phyloP scores from a whole-genome alignment of 768 basidiomycete species.

The Boletus insuetus region DNA sequence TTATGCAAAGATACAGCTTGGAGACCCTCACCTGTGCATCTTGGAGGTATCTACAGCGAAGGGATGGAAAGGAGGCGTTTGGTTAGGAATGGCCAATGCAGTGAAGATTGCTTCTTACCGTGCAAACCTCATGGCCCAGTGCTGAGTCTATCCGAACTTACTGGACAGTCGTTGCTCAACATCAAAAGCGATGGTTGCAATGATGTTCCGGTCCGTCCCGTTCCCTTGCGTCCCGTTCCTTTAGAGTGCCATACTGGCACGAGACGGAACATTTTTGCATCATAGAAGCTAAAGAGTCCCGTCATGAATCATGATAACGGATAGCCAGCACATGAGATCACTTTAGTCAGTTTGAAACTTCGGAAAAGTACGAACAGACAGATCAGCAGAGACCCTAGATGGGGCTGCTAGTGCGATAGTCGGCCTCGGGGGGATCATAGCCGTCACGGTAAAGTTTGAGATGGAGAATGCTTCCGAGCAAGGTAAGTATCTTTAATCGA shows the following conservation, averaged over 20 bases:
- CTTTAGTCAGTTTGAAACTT: slow-evolving; percentile 13
- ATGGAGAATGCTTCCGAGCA: too few relatives aligned
- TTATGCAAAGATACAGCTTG: background rate
- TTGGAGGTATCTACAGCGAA: slow-evolving; percentile 54
- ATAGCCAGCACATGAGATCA: background rate
- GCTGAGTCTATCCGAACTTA: background rate
- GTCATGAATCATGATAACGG: background rate
- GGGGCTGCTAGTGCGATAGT: background rate
- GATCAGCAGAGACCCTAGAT: background rate
- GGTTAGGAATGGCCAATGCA: background rate
- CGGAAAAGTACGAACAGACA: slow-evolving; percentile 5
- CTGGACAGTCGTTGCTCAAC: background rate
- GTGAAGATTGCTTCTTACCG: slow-evolving; percentile 36
- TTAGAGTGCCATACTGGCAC: slow-evolving; percentile 4
- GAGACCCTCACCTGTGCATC: slow-evolving; percentile 56
- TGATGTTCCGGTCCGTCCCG: background rate
- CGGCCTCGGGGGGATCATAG: too few relatives aligned
- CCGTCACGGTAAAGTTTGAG: too few relatives aligned
- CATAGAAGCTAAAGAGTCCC: background rate
- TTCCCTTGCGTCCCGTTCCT: background rate
- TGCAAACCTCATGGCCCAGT: slow-evolving; percentile 53
- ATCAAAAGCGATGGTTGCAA: background rate
- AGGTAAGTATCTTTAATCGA: too few relatives aligned
- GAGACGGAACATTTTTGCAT: slow-evolving; percentile 11
- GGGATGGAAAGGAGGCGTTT: background rate